phyloP scores from a whole-genome alignment of 495 filamentous ascomycete genomes.

The Staphylotrichum longicolle region DNA sequence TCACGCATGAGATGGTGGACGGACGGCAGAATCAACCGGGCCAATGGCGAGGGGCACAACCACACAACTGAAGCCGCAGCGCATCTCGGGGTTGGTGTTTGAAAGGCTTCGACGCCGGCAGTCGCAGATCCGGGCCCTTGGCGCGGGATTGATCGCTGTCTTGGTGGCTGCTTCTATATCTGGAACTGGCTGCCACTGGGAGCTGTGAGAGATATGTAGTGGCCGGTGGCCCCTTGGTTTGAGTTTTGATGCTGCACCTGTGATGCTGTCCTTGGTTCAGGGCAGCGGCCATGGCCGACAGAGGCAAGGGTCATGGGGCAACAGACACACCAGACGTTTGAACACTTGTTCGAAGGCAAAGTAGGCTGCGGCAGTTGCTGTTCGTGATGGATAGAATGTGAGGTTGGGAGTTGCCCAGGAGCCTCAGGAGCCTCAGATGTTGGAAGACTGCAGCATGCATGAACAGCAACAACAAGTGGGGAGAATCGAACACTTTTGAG shows the following conservation, averaged over 20 bases:
- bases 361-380: too few relatives aligned
- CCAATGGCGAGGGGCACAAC: slow-evolving; percentile 11
- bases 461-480: too few relatives aligned
- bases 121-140: slow-evolving; percentile 1
- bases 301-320: too few relatives aligned
- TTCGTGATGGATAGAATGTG: too few relatives aligned
- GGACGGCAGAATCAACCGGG: slow-evolving; percentile 9
- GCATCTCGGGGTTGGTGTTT: not conserved
- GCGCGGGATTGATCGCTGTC: slow-evolving; percentile 12
- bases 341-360: not conserved
- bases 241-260: not conserved
- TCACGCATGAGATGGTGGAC: slow-evolving; percentile 4
- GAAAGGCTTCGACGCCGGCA: slow-evolving; percentile 17
- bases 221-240: not conserved
- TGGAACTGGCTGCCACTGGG: not conserved
- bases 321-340: too few relatives aligned
- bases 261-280: not conserved
- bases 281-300: too few relatives aligned
- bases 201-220: not conserved
- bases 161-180: slow-evolving; percentile 1
- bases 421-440: too few relatives aligned
- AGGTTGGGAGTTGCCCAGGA: too few relatives aligned
- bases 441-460: too few relatives aligned
- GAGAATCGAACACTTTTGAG: too few relatives aligned
- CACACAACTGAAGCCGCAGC: not conserved